Percentiles rank a stretch among this genome's conserved stretches.
Evolutionary conservation across 2,329 filamentous ascomycete genomes (phyloP).

Genomic region (Chaetomium globosum): DNA sequence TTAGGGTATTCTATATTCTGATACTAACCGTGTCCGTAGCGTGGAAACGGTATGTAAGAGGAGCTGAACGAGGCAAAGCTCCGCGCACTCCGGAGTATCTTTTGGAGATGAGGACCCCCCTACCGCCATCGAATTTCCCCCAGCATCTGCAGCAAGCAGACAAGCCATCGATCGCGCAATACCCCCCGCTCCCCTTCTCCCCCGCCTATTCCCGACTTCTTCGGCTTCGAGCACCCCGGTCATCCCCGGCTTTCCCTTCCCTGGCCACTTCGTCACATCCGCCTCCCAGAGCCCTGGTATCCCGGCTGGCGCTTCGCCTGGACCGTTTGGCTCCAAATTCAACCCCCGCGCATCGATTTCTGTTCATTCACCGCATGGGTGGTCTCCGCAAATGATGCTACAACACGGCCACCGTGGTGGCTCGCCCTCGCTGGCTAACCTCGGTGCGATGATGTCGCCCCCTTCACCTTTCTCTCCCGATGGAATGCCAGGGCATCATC

Average conservation of each 20-base stretch:
- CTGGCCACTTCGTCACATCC: slow-evolving; percentile 62
- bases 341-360: slow-evolving; percentile 74
- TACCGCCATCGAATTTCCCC: slow-evolving; percentile 66
- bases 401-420: slow-evolving; percentile 58
- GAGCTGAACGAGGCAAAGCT: slow-evolving; percentile 89
- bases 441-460: slow-evolving; percentile 63
- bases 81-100: slow-evolving; percentile 81
- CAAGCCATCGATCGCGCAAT: slow-evolving; percentile 71
- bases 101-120: slow-evolving; percentile 72
- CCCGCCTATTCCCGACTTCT: slow-evolving; percentile 76
- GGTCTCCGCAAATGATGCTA: slow-evolving; percentile 60
- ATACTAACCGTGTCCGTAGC: slow-evolving; percentile 43
- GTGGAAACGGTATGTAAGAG: slow-evolving; percentile 74
- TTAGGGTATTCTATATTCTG: background rate
- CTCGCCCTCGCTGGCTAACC: slow-evolving; percentile 64
- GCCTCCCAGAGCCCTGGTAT: slow-evolving; percentile 65
- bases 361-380: slow-evolving; percentile 62
- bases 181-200: slow-evolving; percentile 77
- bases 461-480: slow-evolving; percentile 64
- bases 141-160: slow-evolving; percentile 63
- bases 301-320: slow-evolving; percentile 70
- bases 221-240: slow-evolving; percentile 73
- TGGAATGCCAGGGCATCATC: slow-evolving; percentile 54
- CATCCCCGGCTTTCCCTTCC: slow-evolving; percentile 60
- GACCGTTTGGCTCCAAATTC: slow-evolving; percentile 66